Base-by-base conservation (phyloP, 2,329 filamentous ascomycete species). In the Pseudogymnoascus sp. region DNA sequence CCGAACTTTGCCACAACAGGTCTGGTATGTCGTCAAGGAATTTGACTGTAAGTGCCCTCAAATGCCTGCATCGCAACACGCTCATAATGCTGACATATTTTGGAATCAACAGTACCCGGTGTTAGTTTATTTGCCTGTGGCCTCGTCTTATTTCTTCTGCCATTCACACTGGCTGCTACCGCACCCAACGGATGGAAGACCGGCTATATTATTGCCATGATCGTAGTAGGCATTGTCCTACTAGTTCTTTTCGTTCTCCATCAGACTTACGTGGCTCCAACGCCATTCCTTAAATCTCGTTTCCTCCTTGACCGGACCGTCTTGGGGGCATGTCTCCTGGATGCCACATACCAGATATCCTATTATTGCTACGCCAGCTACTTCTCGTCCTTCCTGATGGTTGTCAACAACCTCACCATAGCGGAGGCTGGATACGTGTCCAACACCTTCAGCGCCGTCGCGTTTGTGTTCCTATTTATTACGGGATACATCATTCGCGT, bases 91-190 rank as follows among this genome's bases (percentile, higher is more conserved):
- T 56, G 8, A 56, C n/a, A 56, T 33, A 5, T 19, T 56, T 33
- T 56, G 8, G 11, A 33, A 56, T 24, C 21, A 13, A 31, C 14
- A 26, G 78, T 77, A 13, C 64, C 78, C 29, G 81, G 81, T n/a
- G 74, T 81, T 21, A 60, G 81, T 11, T 71, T 82, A 10, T 76
- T 84, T 67, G 75, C 78, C 31, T 73, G 71, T 6, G 81, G 80
- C 6, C 77, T 83, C 47, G 74, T 76, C 6, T 71, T 84, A 26
- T 80, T 87, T 67, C 73, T 86, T 31, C 76, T 87, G 2, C 84
- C 85, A 1, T 80, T 87, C 69, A 84, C 77, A 16, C 74, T 86
- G 19, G 77, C 77, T 13, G 72, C 75, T 16, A 76, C 74, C 61
- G 74, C 77, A 8, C 74, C 76, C 35, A 69, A 77, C 64, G 77